phyloP scores from a whole-genome alignment of 768 basidiomycete species.

The Crassisporium funariophilum region DNA sequence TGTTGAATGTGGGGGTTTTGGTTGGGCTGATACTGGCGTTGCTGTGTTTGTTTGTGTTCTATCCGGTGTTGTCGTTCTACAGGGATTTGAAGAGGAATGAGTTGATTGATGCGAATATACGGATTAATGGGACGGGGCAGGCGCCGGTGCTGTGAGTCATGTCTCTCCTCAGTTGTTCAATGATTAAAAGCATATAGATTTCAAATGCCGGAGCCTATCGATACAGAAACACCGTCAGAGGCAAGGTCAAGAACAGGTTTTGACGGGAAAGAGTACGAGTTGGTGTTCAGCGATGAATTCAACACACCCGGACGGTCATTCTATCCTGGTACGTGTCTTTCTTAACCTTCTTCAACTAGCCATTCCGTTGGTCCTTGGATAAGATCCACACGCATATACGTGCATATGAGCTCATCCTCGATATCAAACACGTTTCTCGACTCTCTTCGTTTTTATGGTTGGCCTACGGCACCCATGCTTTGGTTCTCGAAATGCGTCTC shows the following conservation, averaged over 20 bases:
- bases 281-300: constrained; percentile 82
- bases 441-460: too few species aligned
- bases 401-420: too few species aligned
- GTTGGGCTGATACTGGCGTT: constrained; percentile 60
- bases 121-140: constrained; percentile 70
- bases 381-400: too few species aligned
- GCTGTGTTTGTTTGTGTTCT: constrained; percentile 77
- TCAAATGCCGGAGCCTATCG: constrained; percentile 65
- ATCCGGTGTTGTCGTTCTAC: constrained; percentile 67
- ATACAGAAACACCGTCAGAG: constrained; percentile 63
- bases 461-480: too few species aligned
- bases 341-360: background rate
- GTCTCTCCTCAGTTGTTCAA: constrained; percentile 1
- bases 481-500: too few species aligned
- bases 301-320: constrained; percentile 65
- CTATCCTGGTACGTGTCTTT: constrained; percentile 39
- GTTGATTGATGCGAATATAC: constrained; percentile 62
- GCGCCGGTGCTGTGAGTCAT: constrained; percentile 50
- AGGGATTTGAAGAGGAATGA: constrained; percentile 35
- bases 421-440: too few species aligned
- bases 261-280: constrained; percentile 68
- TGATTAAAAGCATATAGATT: too few species aligned
- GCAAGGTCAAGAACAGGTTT: constrained; percentile 68
- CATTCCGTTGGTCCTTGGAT: background rate
- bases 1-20: constrained; percentile 73